Percentiles rank a stretch among this genome's conserved stretches.
Conservation (phyloP, 345 rosid species). For the Stellera chamaejasme region DNA sequence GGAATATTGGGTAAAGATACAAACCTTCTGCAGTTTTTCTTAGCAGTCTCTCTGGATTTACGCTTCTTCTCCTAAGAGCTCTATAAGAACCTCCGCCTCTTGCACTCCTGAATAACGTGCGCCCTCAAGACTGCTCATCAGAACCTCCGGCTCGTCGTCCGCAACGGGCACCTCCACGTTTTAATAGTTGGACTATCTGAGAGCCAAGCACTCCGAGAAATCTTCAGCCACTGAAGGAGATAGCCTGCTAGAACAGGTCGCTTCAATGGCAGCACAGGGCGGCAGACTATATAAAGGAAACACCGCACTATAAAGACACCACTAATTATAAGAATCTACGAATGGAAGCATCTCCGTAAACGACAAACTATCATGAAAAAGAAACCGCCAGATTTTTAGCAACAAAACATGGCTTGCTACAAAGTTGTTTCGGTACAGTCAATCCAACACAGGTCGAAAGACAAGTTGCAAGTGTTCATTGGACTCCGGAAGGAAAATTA, state of each 20-base stretch:
- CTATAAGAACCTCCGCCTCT: constrained; percentile 33
- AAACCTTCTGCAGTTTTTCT: constrained; percentile 26
- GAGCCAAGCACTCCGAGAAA: constrained; percentile 9
- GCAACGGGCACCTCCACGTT: constrained; percentile 26
- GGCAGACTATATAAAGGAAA: background rate
- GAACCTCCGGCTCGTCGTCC: constrained; percentile 39
- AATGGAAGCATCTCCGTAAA: no score
- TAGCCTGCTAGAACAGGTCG: background rate
- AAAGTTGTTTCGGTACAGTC: no score
- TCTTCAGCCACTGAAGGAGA: constrained; percentile 2
- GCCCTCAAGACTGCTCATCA: constrained; percentile 23
- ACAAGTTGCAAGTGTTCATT: no score
- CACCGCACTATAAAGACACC: no score
- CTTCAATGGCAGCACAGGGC: background rate
- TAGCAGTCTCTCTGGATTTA: constrained; percentile 27
- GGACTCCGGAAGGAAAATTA: no score
- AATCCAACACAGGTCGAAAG: no score
- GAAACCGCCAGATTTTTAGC: no score
- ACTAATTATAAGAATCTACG: no score
- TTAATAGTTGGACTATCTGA: constrained; percentile 17
- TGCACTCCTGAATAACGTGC: constrained; percentile 23
- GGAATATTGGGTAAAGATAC: background rate
- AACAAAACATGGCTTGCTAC: no score
- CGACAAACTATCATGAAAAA: no score
- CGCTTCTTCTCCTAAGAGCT: constrained; percentile 27